Conservation (phyloP, 805 yeast species). For the Sugiyamaella americana region DNA sequence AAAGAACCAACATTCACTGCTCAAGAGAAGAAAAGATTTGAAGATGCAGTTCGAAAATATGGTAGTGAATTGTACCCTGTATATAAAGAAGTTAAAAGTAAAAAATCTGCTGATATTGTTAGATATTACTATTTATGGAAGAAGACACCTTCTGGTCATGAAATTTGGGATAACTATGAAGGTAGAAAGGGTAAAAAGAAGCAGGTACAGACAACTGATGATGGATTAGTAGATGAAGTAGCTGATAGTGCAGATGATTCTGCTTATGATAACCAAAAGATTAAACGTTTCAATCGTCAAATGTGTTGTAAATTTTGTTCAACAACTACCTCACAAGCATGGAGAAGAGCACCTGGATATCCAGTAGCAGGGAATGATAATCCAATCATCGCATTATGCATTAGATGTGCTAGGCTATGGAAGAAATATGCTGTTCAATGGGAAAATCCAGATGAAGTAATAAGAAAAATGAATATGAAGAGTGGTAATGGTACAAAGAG, state of each 20-base stretch:
- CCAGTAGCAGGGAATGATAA: slow-evolving; percentile 34
- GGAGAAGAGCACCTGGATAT: slow-evolving; percentile 70
- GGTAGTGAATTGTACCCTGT: slow-evolving; percentile 81
- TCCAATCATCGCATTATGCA: slow-evolving; percentile 59
- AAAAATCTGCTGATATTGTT: slow-evolving; percentile 71
- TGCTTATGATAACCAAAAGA: slow-evolving; percentile 53
- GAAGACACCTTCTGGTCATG: slow-evolving; percentile 67
- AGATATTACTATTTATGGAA: slow-evolving; percentile 90
- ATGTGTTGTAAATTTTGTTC: slow-evolving; percentile 71
- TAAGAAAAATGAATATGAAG: slow-evolving; percentile 42
- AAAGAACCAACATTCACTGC: slow-evolving; percentile 70
- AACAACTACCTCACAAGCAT: slow-evolving; percentile 47
- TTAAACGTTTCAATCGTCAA: slow-evolving; percentile 33
- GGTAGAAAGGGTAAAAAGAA: slow-evolving; percentile 44
- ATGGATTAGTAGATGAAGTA: slow-evolving; percentile 40
- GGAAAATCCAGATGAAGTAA: slow-evolving; percentile 70
- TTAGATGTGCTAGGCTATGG: slow-evolving; percentile 88
- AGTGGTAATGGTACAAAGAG: slow-evolving; percentile 54
- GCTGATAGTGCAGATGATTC: slow-evolving; percentile 70
- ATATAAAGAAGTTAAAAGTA: slow-evolving; percentile 62
- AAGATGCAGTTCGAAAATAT: slow-evolving; percentile 60
- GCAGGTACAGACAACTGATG: slow-evolving; percentile 18
- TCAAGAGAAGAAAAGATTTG: slow-evolving; percentile 63
- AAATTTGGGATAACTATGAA: slow-evolving; percentile 75
- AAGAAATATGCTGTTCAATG: slow-evolving; percentile 81